phyloP scores from a whole-genome alignment of 1,139 yeast genomes.

The Debaryomyces udenii region DNA sequence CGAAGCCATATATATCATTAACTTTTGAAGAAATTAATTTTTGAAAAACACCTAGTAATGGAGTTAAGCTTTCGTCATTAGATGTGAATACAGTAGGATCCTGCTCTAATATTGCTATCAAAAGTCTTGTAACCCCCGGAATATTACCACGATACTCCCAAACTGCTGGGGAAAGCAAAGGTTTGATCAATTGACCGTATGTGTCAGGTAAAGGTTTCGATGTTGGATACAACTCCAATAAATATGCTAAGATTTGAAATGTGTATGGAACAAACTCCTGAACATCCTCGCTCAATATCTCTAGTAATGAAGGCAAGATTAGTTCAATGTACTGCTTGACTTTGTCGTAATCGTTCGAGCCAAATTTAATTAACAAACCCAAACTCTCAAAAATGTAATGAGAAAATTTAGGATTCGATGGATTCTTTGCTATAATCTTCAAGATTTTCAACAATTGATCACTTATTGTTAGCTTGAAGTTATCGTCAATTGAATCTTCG shows the following conservation, averaged over 20 bases:
- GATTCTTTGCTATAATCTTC: constrained; percentile 76
- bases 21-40: constrained; percentile 83
- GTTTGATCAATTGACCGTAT: constrained; percentile 70
- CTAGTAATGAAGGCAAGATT: constrained; percentile 68
- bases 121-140: constrained; percentile 85
- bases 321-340: constrained; percentile 53
- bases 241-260: constrained; percentile 81
- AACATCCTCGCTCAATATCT: constrained; percentile 77
- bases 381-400: constrained; percentile 90
- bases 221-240: constrained; percentile 66
- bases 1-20: constrained; percentile 83
- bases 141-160: constrained; percentile 95
- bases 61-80: constrained; percentile 54
- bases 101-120: constrained; percentile 69
- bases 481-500: constrained; percentile 57
- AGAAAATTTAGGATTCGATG: constrained; percentile 91
- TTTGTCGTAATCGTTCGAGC: constrained; percentile 28
- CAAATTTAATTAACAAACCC: constrained; percentile 70
- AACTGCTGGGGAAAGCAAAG: constrained; percentile 81
- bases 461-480: constrained; percentile 50
- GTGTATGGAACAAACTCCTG: constrained; percentile 94
- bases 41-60: constrained; percentile 95
- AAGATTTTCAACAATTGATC: constrained; percentile 72
- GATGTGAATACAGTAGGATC: constrained; percentile 57
- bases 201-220: constrained; percentile 58